Conservation (phyloP, 495 filamentous ascomycete genomes). For the Penicillium macrosclerotiorum region DNA sequence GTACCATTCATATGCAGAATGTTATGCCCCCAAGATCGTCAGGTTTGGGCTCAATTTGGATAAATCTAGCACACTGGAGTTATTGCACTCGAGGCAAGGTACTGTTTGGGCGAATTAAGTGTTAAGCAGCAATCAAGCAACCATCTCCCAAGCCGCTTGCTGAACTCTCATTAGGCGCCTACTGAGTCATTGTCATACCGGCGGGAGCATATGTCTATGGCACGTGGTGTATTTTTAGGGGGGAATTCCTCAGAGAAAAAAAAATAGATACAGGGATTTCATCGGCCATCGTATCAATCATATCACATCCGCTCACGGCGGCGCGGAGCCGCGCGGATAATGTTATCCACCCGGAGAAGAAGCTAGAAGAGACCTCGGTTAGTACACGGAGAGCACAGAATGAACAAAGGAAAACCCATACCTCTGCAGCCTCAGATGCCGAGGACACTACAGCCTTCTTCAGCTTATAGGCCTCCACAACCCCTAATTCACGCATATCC, state of each 20-base stretch:
- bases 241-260: not conserved
- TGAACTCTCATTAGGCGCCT: no score
- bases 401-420: slow-evolving; percentile 31
- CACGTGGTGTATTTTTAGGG: no score
- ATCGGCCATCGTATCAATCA: slow-evolving; percentile 19
- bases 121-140: no score
- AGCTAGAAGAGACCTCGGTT: slow-evolving; percentile 45
- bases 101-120: no score
- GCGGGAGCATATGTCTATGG: no score
- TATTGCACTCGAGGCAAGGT: no score
- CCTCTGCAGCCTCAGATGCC: slow-evolving; percentile 94
- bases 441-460: slow-evolving; percentile 95
- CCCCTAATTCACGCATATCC: slow-evolving; percentile 93
- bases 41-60: no score
- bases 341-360: slow-evolving; percentile 81
- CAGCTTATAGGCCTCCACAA: slow-evolving; percentile 98
- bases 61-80: no score
- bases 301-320: slow-evolving; percentile 69
- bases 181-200: no score
- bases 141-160: no score
- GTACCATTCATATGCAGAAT: no score
- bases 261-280: slow-evolving; percentile 18
- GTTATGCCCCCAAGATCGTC: no score
- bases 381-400: not conserved
- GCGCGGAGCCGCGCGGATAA: slow-evolving; percentile 76